Evolutionary conservation across 2,329 filamentous ascomycete genomes (phyloP).

Genomic region (Apiospora koreana): DNA sequence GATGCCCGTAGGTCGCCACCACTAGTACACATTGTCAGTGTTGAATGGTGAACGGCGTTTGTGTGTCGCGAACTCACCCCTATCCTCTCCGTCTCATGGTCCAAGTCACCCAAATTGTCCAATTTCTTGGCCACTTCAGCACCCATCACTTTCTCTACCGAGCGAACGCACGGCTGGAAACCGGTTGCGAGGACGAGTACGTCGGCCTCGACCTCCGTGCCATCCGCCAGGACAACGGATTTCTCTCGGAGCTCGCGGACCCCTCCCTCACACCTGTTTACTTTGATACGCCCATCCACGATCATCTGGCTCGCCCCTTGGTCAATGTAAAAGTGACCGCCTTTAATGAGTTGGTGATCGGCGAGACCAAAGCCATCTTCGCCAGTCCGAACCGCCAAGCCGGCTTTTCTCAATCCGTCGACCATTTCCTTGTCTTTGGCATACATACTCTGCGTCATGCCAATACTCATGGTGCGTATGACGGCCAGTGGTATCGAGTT

Average conservation of each 20-base stretch:
- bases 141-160: conserved; percentile 37
- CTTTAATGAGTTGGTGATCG: conserved; percentile 38
- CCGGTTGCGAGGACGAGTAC: conserved; percentile 45
- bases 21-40: conserved; percentile 31
- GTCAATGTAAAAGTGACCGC: conserved; percentile 45
- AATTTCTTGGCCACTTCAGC: conserved; percentile 34
- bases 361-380: conserved; percentile 37
- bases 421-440: conserved; percentile 43
- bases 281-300: conserved; percentile 41
- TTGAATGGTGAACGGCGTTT: conserved; percentile 23
- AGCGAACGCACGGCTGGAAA: conserved; percentile 40
- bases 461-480: conserved; percentile 44
- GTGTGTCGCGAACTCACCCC: no score
- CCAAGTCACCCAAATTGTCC: conserved; percentile 38
- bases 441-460: conserved; percentile 41
- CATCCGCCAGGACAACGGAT: conserved; percentile 28
- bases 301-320: conserved; percentile 41
- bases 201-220: conserved; percentile 38
- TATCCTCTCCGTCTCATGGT: no score
- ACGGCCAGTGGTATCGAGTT: conserved; percentile 49
- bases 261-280: conserved; percentile 31
- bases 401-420: conserved; percentile 45
- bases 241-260: conserved; percentile 31
- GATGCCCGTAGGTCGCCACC: conserved; percentile 40
- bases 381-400: conserved; percentile 41